Conservation (phyloP, 257 asterid genomes). For the Buddleja alternifolia region DNA sequence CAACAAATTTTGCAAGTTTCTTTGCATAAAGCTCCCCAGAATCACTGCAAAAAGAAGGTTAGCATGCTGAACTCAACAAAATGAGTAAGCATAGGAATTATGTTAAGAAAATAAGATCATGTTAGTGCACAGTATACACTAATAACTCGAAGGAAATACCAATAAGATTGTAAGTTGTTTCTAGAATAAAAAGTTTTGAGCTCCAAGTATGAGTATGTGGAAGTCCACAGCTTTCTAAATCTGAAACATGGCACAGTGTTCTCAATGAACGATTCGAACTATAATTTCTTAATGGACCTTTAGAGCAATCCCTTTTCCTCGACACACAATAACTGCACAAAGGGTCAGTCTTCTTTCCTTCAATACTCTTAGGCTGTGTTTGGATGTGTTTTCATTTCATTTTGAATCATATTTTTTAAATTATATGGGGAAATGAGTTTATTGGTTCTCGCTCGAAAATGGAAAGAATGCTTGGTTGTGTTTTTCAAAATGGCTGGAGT, state of each 20-base stretch:
- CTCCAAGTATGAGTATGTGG: neutral
- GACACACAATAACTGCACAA: too few species aligned
- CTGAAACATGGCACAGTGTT: neutral
- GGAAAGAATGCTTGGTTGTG: too few species aligned
- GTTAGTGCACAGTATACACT: neutral
- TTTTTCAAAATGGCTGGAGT: too few species aligned
- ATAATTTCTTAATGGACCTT: too few species aligned
- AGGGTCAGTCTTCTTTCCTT: too few species aligned
- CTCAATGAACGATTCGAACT: too few species aligned
- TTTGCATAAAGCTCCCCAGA: constrained; percentile 85
- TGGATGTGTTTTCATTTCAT: too few species aligned
- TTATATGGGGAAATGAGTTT: too few species aligned
- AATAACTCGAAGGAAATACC: constrained; percentile 18
- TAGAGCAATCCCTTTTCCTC: too few species aligned
- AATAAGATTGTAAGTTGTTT: neutral
- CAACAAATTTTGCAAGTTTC: constrained; percentile 94
- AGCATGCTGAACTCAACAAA: constrained; percentile 22
- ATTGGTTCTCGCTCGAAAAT: too few species aligned
- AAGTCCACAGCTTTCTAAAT: constrained; percentile 18
- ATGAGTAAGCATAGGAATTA: constrained; percentile 8
- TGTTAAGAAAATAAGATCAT: constrained; percentile 16
- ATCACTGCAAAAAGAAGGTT: constrained; percentile 58
- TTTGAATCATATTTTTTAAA: too few species aligned
- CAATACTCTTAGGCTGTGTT: too few species aligned
- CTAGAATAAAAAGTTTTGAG: constrained; percentile 7